Base-by-base conservation (phyloP, 1,284 basidiomycete species). In the Macrocystidia cucumis region DNA sequence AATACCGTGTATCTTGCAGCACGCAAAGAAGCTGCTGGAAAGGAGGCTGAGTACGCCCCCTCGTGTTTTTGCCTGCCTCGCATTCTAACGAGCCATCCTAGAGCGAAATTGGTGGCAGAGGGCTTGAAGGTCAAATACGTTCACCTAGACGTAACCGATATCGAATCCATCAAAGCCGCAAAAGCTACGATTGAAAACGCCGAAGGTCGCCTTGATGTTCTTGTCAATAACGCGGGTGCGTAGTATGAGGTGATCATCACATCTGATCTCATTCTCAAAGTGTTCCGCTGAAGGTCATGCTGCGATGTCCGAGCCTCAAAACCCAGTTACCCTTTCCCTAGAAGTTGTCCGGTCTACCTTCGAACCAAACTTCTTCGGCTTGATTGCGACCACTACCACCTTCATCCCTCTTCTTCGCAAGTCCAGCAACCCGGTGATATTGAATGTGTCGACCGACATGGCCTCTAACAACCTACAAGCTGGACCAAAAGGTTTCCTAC, bases 381-480 rank as follows among this genome's bases (percentile, higher is more conserved):
- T 60, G 26, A 62, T 62, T 41, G 59, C 59, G 40, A 58, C 52
- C 24, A 63, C 53, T 30, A 53, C 49, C 29, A 49, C 56, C 14
- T 56, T 60, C 48, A 45, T 60, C 24, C 60, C 57, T 3, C 54
- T 63, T 17, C 45, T 66, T 9, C 57, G 48, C 16, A 44, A 47
- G 32, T 46, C 50, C 8, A 29, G 51, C 31, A 40, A 49, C 21
- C 42, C 48, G 5, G 52, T 56, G 39, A 56, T 65, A 24, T 40
- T 63, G 38, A 56, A 57, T 36, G 54, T 61, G 27, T 48, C 50
- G 21, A 59, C 54, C 6, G 61, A 62, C 43, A 64, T 68, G 63
- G 57, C 87, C 1, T 81, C 82, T 39, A 91, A 91, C 40, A 42
- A 49, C 1, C 32, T 38, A 19, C 54, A 55, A 37, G 48, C 59